Conservation (phyloP, 2,329 filamentous ascomycete genomes). For the Cercospora zeina region DNA sequence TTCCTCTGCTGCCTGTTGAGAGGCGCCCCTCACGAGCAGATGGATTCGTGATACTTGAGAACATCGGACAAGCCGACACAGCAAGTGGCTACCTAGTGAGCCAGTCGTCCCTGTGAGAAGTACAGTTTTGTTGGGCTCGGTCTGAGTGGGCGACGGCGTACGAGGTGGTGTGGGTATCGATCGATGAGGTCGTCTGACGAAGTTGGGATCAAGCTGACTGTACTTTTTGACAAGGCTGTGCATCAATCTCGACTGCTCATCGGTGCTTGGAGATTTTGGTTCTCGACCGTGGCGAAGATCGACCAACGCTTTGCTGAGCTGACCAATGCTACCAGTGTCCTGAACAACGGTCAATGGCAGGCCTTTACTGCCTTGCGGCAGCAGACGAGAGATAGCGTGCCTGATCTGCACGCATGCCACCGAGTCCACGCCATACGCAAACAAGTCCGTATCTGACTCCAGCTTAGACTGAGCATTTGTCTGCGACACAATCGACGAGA, state of each 20-base stretch:
- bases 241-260: constrained; percentile 49
- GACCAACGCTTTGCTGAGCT: constrained; percentile 44
- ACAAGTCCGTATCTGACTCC: constrained; percentile 51
- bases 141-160: constrained; percentile 16
- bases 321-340: constrained; percentile 57
- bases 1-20: constrained; percentile 44
- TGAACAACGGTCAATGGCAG: constrained; percentile 62
- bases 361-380: constrained; percentile 39
- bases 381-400: constrained; percentile 40
- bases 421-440: constrained; percentile 61
- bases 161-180: constrained; percentile 17
- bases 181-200: constrained; percentile 37
- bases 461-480: background rate
- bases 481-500: constrained; percentile 30
- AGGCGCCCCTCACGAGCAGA: constrained; percentile 57
- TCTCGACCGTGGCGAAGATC: constrained; percentile 43
- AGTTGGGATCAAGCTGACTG: constrained; percentile 30
- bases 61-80: constrained; percentile 48
- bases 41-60: constrained; percentile 51
- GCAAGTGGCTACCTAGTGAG: constrained; percentile 54
- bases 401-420: constrained; percentile 58
- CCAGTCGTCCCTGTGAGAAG: constrained; percentile 55
- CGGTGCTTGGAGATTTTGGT: constrained; percentile 30
- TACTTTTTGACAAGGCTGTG: constrained; percentile 52
- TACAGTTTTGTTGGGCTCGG: constrained; percentile 26